phyloP scores from a whole-genome alignment of 2,329 filamentous ascomycete genomes.

The Stylonectria norvegica region DNA sequence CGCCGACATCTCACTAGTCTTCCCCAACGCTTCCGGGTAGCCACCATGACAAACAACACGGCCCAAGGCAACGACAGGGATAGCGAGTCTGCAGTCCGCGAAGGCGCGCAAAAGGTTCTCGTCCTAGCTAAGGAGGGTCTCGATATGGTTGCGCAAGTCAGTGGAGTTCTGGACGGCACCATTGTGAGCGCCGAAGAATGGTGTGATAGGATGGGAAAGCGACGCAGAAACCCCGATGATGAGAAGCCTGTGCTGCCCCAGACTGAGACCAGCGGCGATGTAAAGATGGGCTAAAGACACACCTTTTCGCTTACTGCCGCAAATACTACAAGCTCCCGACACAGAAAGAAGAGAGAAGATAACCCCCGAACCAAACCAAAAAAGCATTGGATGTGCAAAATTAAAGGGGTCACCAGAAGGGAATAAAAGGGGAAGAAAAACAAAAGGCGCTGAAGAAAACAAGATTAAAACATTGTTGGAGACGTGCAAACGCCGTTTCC shows the following conservation, averaged over 20 bases:
- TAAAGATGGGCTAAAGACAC: conserved; percentile 26
- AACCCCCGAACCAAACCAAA: background rate
- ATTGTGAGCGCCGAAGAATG: conserved; percentile 88
- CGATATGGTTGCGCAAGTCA: conserved; percentile 93
- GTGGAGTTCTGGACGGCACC: conserved; percentile 80
- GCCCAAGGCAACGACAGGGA: conserved; percentile 30
- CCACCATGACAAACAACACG: conserved; percentile 47
- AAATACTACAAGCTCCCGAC: background rate
- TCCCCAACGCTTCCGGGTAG: conserved; percentile 76
- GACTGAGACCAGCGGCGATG: conserved; percentile 25
- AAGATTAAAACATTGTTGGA: too few species aligned
- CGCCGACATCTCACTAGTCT: conserved; percentile 79
- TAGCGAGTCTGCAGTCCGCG: conserved; percentile 38
- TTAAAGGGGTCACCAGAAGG: background rate
- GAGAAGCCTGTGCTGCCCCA: conserved; percentile 27
- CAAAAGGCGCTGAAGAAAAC: too few species aligned
- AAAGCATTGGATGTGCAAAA: background rate
- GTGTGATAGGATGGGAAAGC: conserved; percentile 70
- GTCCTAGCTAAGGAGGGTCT: conserved; percentile 85
- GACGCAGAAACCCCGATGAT: conserved; percentile 23
- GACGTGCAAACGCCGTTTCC: too few species aligned
- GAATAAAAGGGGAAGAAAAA: background rate
- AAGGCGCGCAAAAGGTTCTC: conserved; percentile 72
- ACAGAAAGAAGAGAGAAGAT: background rate
- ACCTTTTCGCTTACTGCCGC: background rate